A percentile compares a stretch with the other conserved stretches of the same genome.
phyloP scores from a whole-genome alignment of 2,329 filamentous ascomycete species.

The Teratosphaeria destructans region DNA sequence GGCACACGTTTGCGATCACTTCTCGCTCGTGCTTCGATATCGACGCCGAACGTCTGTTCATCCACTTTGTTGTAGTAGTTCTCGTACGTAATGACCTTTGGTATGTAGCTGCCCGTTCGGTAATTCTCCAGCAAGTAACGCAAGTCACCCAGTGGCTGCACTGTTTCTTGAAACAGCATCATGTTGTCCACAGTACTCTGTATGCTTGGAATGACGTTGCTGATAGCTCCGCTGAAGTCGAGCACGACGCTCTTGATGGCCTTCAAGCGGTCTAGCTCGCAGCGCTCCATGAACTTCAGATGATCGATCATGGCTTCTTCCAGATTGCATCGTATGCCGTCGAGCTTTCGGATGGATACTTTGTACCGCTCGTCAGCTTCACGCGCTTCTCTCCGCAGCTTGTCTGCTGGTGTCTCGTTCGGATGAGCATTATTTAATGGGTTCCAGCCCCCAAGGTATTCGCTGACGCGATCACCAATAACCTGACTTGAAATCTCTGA shows the following conservation, averaged over 20 bases:
- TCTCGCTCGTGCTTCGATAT: slow-evolving; percentile 86
- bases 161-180: slow-evolving; percentile 97
- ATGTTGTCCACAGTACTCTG: slow-evolving; percentile 96
- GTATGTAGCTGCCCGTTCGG: slow-evolving; percentile 83
- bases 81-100: slow-evolving; percentile 86
- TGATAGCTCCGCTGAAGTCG: slow-evolving; percentile 93
- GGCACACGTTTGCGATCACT: slow-evolving; percentile 94
- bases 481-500: slow-evolving; percentile 59
- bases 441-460: slow-evolving; percentile 88
- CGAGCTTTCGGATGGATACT: slow-evolving; percentile 69
- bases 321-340: slow-evolving; percentile 83
- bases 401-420: slow-evolving; percentile 86
- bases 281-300: slow-evolving; percentile 91
- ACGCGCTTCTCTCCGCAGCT: slow-evolving; percentile 73
- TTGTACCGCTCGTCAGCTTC: slow-evolving; percentile 95
- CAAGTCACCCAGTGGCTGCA: slow-evolving; percentile 84
- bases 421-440: slow-evolving; percentile 79
- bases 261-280: slow-evolving; percentile 89
- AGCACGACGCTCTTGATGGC: slow-evolving; percentile 97
- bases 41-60: slow-evolving; percentile 94
- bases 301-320: slow-evolving; percentile 91
- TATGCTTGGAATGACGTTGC: slow-evolving; percentile 92
- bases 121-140: slow-evolving; percentile 95
- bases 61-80: slow-evolving; percentile 99
- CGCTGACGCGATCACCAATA: slow-evolving; percentile 60